phyloP scores from a whole-genome alignment of 176 grass and related monocot species.

The Microstegium vimineum region DNA sequence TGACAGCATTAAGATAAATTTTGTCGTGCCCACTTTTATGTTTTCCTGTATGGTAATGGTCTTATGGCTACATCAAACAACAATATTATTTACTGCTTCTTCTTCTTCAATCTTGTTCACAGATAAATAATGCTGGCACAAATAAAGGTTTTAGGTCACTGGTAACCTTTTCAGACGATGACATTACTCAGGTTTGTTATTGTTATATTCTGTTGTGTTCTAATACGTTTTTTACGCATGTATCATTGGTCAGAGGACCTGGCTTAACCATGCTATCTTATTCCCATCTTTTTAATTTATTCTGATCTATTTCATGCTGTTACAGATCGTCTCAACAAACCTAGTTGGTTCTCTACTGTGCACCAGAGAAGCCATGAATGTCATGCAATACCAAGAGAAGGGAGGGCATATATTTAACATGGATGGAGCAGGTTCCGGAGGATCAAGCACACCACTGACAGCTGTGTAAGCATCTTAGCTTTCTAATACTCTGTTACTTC shows the following conservation, averaged over 20 bases:
- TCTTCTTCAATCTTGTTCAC: constrained; percentile 38
- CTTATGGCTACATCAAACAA: not conserved
- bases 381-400: constrained; percentile 79
- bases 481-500: not conserved
- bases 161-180: constrained; percentile 91
- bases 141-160: constrained; percentile 98
- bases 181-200: constrained; percentile 80
- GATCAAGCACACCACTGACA: constrained; percentile 97
- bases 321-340: constrained; percentile 95
- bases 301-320: constrained; percentile 13
- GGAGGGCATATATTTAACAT: constrained; percentile 95
- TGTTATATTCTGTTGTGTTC: constrained; percentile 1
- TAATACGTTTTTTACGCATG: not conserved
- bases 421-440: constrained; percentile 96
- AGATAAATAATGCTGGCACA: constrained; percentile 99
- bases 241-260: not conserved
- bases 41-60: not conserved
- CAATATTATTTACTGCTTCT: constrained; percentile 14
- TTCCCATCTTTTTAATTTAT: not conserved
- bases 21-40: not conserved
- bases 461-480: constrained; percentile 68
- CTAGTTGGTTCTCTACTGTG: constrained; percentile 89
- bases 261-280: not conserved
- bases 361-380: constrained; percentile 92
- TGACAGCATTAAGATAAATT: not conserved